Base-by-base conservation (phyloP, 2,329 filamentous ascomycete genomes). In the Botrytis byssoidea region DNA sequence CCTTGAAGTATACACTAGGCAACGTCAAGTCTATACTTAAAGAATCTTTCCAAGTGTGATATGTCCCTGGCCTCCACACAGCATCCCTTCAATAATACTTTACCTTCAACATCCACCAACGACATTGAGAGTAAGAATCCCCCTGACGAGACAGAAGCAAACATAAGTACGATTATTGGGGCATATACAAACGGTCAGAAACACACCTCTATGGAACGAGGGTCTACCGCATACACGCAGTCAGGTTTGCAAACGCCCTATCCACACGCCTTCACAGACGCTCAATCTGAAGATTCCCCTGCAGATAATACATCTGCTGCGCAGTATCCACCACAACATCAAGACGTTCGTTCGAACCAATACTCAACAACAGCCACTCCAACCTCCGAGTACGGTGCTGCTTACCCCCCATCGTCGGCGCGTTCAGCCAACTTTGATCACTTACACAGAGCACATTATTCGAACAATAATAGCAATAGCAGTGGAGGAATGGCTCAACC, bases 401-500 rank as follows among this genome's bases (percentile, higher is more conserved):
- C 57, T 10, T 93, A 93, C 81, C 93, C 92, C 79, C 83, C 86
- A 72, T 88, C 89, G 77, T 89, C 89, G 77, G 92, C 93, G 83
- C 92, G 93, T 83, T 95, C 93, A 90, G 75, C 91, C 84, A 91
- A 92, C 74, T 97, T 95, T 83, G 94, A 97, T 80, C 94, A 97
- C 84, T 89, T 96, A 83, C 91, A 93, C 85, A 92, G 94, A 82
- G 88, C 91, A 82, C 96, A 96, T 87, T 92, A 94, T 84, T 90
- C 93, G 86, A 91, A 88, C 83, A 89, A 90, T 83, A 88, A 90
- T 84, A 90, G 88, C 85, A 90, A 90, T 76, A 89, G 91, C 75
- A 89, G 91, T 85, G 92, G 90, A 90, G 92, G 91, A 91, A 98
- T 98, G 95, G 94, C 95, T 90, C 94, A 97, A 93, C 90, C 94